Conservation (phyloP, 345 rosid species). For the Orychophragmus violaceus region DNA sequence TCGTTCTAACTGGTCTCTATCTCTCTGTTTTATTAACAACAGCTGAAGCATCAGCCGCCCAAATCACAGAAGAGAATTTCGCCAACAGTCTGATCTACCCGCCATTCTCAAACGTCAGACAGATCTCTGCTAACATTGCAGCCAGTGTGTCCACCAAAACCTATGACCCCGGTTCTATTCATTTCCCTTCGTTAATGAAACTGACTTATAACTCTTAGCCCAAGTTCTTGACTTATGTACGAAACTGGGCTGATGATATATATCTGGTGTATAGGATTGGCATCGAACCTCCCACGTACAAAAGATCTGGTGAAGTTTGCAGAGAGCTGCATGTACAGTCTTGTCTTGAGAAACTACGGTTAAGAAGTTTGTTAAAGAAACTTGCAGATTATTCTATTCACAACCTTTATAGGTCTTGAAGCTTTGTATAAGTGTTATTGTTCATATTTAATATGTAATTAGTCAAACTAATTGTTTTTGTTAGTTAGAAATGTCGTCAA, state of each 20-base stretch:
- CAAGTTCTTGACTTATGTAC: neutral
- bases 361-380: conserved; percentile 32
- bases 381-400: neutral
- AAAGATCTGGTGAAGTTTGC: conserved; percentile 68
- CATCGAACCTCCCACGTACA: conserved; percentile 81
- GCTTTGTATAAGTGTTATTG: conserved; percentile 16
- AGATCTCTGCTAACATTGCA: conserved; percentile 83
- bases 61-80: conserved; percentile 56
- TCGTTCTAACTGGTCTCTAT: too few species aligned
- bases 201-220: neutral
- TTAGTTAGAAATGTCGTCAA: too few species aligned
- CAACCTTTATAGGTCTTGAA: neutral
- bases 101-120: conserved; percentile 76
- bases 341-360: conserved; percentile 66
- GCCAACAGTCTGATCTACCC: conserved; percentile 89
- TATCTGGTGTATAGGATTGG: conserved; percentile 50
- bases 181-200: neutral
- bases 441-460: too few species aligned
- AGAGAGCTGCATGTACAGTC: conserved; percentile 94
- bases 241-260: neutral
- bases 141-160: conserved; percentile 83
- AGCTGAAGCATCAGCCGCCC: conserved; percentile 89
- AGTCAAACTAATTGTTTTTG: too few species aligned
- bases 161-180: conserved; percentile 76
- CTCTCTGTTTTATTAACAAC: conserved; percentile 17